Percentiles rank a stretch among this genome's conserved stretches.
phyloP scores from a whole-genome alignment of 2,329 filamentous ascomycete genomes.

The Phyllosticta capitalensis region DNA sequence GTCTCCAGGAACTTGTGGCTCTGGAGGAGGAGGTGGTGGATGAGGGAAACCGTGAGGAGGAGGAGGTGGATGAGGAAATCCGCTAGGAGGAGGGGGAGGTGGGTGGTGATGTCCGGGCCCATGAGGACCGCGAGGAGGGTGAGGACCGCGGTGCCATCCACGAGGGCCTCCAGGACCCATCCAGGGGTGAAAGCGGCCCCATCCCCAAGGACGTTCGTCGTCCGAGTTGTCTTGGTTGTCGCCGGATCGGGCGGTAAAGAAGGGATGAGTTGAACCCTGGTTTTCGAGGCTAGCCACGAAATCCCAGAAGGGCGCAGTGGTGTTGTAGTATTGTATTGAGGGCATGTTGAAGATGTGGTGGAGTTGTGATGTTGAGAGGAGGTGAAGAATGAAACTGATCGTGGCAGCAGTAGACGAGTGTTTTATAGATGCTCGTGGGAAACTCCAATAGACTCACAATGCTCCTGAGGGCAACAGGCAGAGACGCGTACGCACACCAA shows the following conservation, averaged over 20 bases:
- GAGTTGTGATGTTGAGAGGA: slow-evolving; percentile 5
- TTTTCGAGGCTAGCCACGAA: slow-evolving; percentile 43
- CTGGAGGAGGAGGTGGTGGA: slow-evolving; percentile 12
- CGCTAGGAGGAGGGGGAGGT: background rate
- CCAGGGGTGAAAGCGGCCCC: slow-evolving; percentile 4
- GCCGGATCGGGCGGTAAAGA: slow-evolving; percentile 28
- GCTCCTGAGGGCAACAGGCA: slow-evolving; percentile 5
- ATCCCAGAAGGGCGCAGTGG: slow-evolving; percentile 47
- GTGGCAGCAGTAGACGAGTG: background rate
- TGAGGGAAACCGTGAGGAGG: slow-evolving; percentile 9
- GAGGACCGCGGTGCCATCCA: slow-evolving; percentile 12
- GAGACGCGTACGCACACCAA: slow-evolving; percentile 5
- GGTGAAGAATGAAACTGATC: background rate
- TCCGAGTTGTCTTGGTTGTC: slow-evolving; percentile 18
- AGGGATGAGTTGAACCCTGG: slow-evolving; percentile 35
- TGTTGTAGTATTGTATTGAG: slow-evolving; percentile 44
- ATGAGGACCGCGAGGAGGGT: slow-evolving; percentile 17
- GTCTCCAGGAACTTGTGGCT: slow-evolving; percentile 15
- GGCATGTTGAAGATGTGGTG: slow-evolving; percentile 34
- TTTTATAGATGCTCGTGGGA: background rate
- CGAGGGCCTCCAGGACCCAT: slow-evolving; percentile 14
- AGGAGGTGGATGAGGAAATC: background rate
- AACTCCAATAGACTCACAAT: background rate
- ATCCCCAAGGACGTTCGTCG: slow-evolving; percentile 22
- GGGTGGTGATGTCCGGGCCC: slow-evolving; percentile 1